A percentile compares a stretch with the other conserved stretches of the same genome.
These are phyloP conservation scores for Tetrahymena borealis DNA, from an alignment of 73 alveolate species.

Conservation along the genomic window DNA sequence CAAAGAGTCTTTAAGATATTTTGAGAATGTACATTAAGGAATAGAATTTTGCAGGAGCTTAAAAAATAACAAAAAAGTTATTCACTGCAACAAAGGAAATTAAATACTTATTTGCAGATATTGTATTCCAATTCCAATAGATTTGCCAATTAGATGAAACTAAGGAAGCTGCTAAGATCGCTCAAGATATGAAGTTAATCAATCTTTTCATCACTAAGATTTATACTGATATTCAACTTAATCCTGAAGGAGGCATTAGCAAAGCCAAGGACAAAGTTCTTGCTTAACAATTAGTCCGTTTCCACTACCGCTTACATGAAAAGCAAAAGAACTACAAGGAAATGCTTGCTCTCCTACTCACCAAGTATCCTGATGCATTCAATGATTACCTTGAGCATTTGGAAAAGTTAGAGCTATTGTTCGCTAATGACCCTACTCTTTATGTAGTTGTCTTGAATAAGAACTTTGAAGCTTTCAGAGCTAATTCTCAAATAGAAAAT, in stretches of 20 bases:
- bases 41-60: not conserved
- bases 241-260: not conserved
- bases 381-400: not conserved
- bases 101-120: not conserved
- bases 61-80: not conserved
- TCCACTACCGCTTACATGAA: not conserved
- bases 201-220: not conserved
- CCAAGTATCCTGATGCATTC: not conserved
- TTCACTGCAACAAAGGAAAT: not conserved
- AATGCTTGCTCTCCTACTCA: not conserved
- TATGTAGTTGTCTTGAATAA: not conserved
- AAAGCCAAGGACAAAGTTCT: not conserved
- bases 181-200: not conserved
- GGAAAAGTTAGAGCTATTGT: not conserved
- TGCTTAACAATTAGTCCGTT: not conserved
- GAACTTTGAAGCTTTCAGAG: not conserved
- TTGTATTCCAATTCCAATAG: not conserved
- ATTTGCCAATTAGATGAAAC: not conserved
- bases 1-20: not conserved
- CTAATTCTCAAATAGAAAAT: not conserved
- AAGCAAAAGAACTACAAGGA: not conserved
- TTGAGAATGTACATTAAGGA: not conserved
- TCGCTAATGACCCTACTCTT: not conserved
- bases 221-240: not conserved
- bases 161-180: not conserved